These are phyloP conservation scores for Postia placenta DNA, from an alignment of 768 basidiomycete species.

Conservation along the genomic window DNA sequence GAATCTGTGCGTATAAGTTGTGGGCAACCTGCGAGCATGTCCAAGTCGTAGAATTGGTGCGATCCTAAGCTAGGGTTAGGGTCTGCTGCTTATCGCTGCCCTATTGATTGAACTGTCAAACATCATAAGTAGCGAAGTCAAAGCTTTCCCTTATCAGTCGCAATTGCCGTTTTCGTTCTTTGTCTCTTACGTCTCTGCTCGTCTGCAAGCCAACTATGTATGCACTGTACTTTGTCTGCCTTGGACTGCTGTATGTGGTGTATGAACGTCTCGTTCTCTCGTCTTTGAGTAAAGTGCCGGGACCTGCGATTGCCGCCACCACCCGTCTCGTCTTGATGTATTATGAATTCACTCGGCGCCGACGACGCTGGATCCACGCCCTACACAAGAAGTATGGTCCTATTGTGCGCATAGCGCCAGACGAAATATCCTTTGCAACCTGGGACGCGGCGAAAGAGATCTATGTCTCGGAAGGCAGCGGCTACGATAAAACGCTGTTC, in stretches of 20 bases:
- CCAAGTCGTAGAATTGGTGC: too few relatives aligned
- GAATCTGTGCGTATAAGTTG: too few relatives aligned
- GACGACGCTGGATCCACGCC: conserved; percentile 13
- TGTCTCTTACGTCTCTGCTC: too few relatives aligned
- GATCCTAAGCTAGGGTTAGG: too few relatives aligned
- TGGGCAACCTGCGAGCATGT: too few relatives aligned
- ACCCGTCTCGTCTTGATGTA: conserved; percentile 15
- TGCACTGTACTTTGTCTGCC: not conserved
- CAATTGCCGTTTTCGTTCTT: too few relatives aligned
- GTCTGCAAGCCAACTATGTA: too few relatives aligned
- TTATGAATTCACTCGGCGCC: conserved; percentile 12
- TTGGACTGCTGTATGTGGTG: not conserved
- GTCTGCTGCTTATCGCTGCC: too few relatives aligned
- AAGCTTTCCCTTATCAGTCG: too few relatives aligned
- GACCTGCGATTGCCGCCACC: conserved; percentile 10
- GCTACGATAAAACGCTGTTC: conserved; percentile 16
- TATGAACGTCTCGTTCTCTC: conserved; percentile 9
- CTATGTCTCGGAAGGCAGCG: conserved; percentile 17
- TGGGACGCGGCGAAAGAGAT: conserved; percentile 19
- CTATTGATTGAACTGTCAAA: too few relatives aligned
- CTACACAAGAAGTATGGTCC: conserved; percentile 16
- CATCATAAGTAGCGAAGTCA: too few relatives aligned
- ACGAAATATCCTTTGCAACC: conserved; percentile 18
- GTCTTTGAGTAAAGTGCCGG: conserved; percentile 10
- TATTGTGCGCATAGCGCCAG: conserved; percentile 13